Conservation (phyloP, 2,329 filamentous ascomycete species). For the Fusarium nelsonii region DNA sequence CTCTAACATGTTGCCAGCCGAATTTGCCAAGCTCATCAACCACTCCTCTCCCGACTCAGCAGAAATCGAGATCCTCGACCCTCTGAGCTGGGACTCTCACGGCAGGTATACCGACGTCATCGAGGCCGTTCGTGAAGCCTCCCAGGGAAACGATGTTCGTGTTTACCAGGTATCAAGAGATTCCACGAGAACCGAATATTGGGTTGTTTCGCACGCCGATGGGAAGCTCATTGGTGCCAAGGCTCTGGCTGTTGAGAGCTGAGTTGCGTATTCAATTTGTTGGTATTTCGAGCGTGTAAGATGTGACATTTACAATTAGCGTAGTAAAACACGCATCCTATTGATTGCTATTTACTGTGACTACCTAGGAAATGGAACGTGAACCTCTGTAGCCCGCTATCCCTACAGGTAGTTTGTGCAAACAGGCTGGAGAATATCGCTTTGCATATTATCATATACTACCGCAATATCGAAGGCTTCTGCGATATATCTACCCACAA, state of each 20-base stretch:
- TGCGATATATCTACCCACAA: not conserved
- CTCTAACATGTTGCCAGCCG: constrained; percentile 60
- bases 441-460: not conserved
- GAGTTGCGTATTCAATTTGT: not conserved
- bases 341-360: not conserved
- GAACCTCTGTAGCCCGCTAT: no score
- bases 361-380: not conserved
- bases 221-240: constrained; percentile 80
- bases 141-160: constrained; percentile 74
- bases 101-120: constrained; percentile 78
- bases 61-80: constrained; percentile 73
- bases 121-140: constrained; percentile 74
- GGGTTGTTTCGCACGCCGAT: constrained; percentile 75
- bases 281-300: constrained; percentile 3
- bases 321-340: not conserved
- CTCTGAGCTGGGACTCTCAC: constrained; percentile 78
- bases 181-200: constrained; percentile 79
- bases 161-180: constrained; percentile 78
- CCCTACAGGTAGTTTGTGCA: not conserved
- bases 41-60: constrained; percentile 66
- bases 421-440: not conserved
- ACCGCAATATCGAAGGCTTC: not conserved
- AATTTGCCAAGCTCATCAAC: constrained; percentile 76
- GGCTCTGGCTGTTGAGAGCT: constrained; percentile 78
- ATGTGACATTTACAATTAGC: not conserved